A percentile compares a stretch with the other conserved stretches of the same genome.
phyloP scores from a whole-genome alignment of 2,329 filamentous ascomycete genomes.

The Cordyceps sp. region DNA sequence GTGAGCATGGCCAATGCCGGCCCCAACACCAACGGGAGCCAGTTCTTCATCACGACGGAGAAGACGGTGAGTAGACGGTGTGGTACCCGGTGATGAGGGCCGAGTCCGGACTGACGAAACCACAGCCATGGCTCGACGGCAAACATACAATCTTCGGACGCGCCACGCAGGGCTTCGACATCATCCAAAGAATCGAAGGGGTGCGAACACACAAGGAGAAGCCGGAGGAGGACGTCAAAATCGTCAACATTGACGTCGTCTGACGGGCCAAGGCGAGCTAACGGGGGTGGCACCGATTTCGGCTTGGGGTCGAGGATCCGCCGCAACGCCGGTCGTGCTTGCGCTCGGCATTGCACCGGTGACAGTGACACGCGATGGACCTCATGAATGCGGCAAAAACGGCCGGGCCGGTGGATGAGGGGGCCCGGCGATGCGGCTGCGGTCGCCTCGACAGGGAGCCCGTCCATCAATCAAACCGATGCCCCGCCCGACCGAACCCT shows the following conservation, averaged over 20 bases:
- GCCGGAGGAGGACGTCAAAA: constrained; percentile 93
- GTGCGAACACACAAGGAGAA: constrained; percentile 75
- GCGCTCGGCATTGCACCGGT: too few species aligned
- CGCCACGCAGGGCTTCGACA: constrained; percentile 77
- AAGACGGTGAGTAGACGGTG: constrained; percentile 65
- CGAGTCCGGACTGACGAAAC: background rate
- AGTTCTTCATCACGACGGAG: constrained; percentile 98
- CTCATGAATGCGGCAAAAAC: too few species aligned
- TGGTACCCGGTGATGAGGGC: constrained; percentile 20
- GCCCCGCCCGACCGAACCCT: too few species aligned
- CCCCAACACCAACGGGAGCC: constrained; percentile 84
- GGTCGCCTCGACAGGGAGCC: too few species aligned
- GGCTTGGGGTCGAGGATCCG: too few species aligned
- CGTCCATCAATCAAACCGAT: too few species aligned
- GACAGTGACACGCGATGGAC: too few species aligned
- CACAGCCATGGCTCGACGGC: constrained; percentile 73
- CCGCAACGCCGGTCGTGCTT: too few species aligned
- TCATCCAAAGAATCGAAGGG: constrained; percentile 93
- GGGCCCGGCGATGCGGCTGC: too few species aligned
- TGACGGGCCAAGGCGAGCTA: too few species aligned
- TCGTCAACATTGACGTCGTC: constrained; percentile 64
- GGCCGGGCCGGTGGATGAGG: too few species aligned
- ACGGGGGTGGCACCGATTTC: too few species aligned
- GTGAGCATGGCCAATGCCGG: constrained; percentile 97
- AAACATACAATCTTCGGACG: constrained; percentile 95